Evolutionary conservation across 768 basidiomycete genomes (phyloP).

Genomic region (Hericium alpestre): DNA sequence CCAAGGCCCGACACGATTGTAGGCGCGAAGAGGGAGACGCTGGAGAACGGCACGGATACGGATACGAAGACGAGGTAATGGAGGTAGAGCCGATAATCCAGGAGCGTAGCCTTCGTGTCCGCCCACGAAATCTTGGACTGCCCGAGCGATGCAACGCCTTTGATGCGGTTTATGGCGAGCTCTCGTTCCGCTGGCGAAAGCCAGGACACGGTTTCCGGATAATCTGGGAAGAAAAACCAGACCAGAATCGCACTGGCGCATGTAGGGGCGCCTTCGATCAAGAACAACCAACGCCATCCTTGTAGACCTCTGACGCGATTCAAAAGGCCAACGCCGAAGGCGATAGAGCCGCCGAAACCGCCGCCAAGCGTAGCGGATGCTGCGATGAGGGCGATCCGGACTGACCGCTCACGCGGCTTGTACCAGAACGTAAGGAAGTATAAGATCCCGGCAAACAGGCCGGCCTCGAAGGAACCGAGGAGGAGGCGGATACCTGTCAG

Average conservation of each 20-base stretch:
- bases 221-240: slow-evolving; percentile 12
- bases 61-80: slow-evolving; percentile 34
- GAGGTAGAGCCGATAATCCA: slow-evolving; percentile 27
- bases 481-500: slow-evolving; percentile 33
- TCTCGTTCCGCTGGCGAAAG: slow-evolving; percentile 32
- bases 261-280: slow-evolving; percentile 38
- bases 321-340: slow-evolving; percentile 22
- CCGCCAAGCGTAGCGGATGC: slow-evolving; percentile 20
- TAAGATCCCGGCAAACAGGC: slow-evolving; percentile 31
- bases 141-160: slow-evolving; percentile 27
- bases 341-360: slow-evolving; percentile 18
- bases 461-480: slow-evolving; percentile 33
- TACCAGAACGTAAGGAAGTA: slow-evolving; percentile 40
- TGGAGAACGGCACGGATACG: slow-evolving; percentile 33
- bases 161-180: slow-evolving; percentile 27
- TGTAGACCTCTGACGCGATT: slow-evolving; percentile 17
- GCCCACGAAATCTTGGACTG: slow-evolving; percentile 27
- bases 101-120: slow-evolving; percentile 25
- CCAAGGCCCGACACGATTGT: slow-evolving; percentile 59
- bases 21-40: slow-evolving; percentile 49
- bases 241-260: slow-evolving; percentile 24
- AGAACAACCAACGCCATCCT: slow-evolving; percentile 27
- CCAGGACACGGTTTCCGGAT: slow-evolving; percentile 6
- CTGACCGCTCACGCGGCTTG: slow-evolving; percentile 20
- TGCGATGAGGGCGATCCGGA: slow-evolving; percentile 22